Percentiles rank a stretch among this genome's conserved stretches.
Evolutionary conservation across 2,329 filamentous ascomycete species (phyloP).

Genomic region (Beauveria varroae): DNA sequence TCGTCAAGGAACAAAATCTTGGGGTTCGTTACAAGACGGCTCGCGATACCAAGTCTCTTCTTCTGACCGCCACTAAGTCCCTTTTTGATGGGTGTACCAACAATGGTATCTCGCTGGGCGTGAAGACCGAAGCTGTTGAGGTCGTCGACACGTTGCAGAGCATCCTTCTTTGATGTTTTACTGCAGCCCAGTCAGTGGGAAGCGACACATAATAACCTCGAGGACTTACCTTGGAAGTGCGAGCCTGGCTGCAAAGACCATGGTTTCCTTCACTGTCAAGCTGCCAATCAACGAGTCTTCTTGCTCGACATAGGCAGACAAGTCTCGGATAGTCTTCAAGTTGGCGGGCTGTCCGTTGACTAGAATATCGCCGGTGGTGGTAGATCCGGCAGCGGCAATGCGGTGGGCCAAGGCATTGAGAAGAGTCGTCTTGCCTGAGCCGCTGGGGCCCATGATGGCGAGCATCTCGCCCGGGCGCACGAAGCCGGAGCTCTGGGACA

Average conservation of each 20-base stretch:
- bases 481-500: constrained; percentile 13
- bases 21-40: constrained; percentile 72
- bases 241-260: constrained; percentile 70
- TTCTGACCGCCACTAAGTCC: constrained; percentile 84
- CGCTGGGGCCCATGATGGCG: constrained; percentile 72
- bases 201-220: background rate
- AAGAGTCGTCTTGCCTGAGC: constrained; percentile 74
- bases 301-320: constrained; percentile 78
- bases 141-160: constrained; percentile 54
- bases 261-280: constrained; percentile 71
- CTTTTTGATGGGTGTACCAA: constrained; percentile 76
- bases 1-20: constrained; percentile 79
- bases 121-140: constrained; percentile 67
- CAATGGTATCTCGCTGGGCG: constrained; percentile 60
- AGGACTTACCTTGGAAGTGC: constrained; percentile 21
- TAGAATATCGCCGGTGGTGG: constrained; percentile 44
- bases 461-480: constrained; percentile 54
- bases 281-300: constrained; percentile 79
- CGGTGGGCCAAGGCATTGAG: constrained; percentile 70
- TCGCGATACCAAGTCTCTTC: constrained; percentile 69
- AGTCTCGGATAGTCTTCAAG: constrained; percentile 48
- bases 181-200: constrained; percentile 14
- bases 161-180: constrained; percentile 41
- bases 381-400: constrained; percentile 31
- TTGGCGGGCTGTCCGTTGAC: constrained; percentile 54